These are phyloP conservation scores for Cornus suecica DNA, from an alignment of 148 eudicot genomes.

Conservation along the genomic window DNA sequence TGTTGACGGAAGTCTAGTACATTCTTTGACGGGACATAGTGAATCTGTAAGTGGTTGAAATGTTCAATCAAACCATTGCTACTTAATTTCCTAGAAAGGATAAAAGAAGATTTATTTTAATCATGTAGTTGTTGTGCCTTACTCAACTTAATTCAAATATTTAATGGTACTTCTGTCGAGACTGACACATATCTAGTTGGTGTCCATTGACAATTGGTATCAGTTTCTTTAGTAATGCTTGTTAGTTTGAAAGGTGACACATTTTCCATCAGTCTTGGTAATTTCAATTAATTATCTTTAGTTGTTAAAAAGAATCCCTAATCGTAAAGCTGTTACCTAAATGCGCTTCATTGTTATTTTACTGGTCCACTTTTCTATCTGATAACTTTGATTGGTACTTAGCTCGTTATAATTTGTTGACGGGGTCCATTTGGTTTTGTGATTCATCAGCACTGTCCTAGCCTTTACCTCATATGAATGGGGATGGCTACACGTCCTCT, in stretches of 20 bases:
- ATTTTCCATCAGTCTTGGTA: neutral
- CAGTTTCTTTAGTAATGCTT: neutral
- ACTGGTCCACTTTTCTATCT: no score
- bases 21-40: slow-evolving; percentile 94
- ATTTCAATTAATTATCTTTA: neutral
- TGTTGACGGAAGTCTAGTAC: slow-evolving; percentile 94
- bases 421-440: no score
- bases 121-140: neutral
- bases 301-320: neutral
- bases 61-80: neutral
- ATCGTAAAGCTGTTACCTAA: no score
- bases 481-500: no score
- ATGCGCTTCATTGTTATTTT: no score
- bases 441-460: no score
- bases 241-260: neutral
- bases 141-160: neutral
- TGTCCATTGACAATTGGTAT: neutral
- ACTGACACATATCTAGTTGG: neutral
- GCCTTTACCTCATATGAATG: no score
- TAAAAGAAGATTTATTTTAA: slow-evolving; percentile 1
- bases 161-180: neutral
- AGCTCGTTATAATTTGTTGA: no score
- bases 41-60: slow-evolving; percentile 65
- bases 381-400: no score
- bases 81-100: neutral